These are phyloP conservation scores for Fusarium siculi DNA, from an alignment of 2,329 filamentous ascomycete genomes.

Conservation along the genomic window DNA sequence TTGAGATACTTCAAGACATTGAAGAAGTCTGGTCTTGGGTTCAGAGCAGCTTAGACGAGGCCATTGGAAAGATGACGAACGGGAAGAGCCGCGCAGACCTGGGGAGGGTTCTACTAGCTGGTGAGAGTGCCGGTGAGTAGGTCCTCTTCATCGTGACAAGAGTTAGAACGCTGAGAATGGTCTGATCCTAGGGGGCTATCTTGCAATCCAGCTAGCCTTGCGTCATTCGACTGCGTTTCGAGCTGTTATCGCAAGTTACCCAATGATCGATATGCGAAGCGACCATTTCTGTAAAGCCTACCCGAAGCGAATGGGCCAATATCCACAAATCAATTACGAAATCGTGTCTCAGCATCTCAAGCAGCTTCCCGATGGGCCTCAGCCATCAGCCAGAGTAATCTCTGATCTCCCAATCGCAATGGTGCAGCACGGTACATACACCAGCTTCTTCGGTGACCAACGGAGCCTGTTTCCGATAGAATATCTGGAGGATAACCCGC, in stretches of 20 bases:
- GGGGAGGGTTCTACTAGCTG: accelerated
- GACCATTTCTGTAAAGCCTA: background rate
- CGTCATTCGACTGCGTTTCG: background rate
- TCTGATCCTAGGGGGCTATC: background rate
- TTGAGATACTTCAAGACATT: accelerated
- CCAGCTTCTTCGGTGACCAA: background rate
- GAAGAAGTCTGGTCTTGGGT: background rate
- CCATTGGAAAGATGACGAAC: background rate
- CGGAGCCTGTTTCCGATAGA: background rate
- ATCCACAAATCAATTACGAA: background rate
- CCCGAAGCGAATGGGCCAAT: background rate
- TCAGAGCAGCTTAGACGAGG: background rate
- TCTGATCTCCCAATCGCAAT: background rate
- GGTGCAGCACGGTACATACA: background rate
- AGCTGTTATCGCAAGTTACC: background rate
- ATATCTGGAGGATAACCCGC: accelerated
- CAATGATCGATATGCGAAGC: background rate
- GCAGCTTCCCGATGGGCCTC: background rate
- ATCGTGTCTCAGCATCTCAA: background rate
- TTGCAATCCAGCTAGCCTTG: background rate
- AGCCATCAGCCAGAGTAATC: background rate
- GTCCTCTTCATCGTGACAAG: accelerated
- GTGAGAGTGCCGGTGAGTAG: background rate
- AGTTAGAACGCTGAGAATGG: accelerated
- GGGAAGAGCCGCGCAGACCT: background rate